Evolutionary conservation across 345 rosid species (phyloP), one percentile per base, ranked within the genome.

Genomic region (Trapa bicornis): DNA sequence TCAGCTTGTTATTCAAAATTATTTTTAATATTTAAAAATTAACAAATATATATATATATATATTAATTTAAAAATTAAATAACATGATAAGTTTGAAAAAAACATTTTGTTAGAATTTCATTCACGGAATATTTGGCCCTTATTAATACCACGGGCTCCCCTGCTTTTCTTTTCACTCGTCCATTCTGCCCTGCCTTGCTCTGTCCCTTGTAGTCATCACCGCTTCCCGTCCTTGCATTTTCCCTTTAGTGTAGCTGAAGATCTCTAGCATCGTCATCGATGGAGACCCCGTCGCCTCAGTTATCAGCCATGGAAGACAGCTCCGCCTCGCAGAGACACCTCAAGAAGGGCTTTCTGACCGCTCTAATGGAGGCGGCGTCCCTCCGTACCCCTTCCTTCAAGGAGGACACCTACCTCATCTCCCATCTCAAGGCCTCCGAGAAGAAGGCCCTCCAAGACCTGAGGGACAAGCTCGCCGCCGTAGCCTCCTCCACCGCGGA

Each of bases 341-440:
- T 64, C 14, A 89, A 89, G 83, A 92, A 87, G 75, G 84, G 79
- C 82, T 81, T 92, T 62, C 85, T 87, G 5, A 72, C 92, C 10
- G 67, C 97, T n/a, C 77, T 88, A 43, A 90, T 88, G 89, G 91
- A 82, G 58, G 91, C 86, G 33, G 82, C 89, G 7, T 64, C 92
- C 13, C 84, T 83, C 74, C 87, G 88, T 29, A 71, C 86, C 36
- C 78, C 87, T 16, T 83, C 95, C 22, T 79, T 86, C 81, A 89
- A 84, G 70, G 99, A 94, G 73, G 99, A 94, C 83, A 76, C 91
- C 1, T 91, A 94, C 84, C 79, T 86, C 71, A 54, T 80, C 70
- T 83, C 90, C 62, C 79, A 83, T 64, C 89, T 91, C 79, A 91
- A 87, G 75, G 74, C 96, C 53, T 68, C 90, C 11, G 96, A 93